Evolutionary conservation across 495 filamentous ascomycete species (phyloP).

Genomic region (Penicillium cataractarum): DNA sequence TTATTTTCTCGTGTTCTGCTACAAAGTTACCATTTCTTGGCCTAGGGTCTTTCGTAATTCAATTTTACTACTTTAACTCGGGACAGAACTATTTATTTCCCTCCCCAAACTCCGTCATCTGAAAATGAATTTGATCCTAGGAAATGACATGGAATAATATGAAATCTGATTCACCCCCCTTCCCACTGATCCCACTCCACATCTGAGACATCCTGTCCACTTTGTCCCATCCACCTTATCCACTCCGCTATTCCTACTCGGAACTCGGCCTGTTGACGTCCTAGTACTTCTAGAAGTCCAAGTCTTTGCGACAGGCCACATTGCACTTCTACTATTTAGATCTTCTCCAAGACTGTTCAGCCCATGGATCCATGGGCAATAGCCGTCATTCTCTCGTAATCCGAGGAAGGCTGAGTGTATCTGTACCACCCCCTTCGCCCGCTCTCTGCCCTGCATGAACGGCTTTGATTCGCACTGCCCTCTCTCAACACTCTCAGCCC

Average conservation of each 20-base stretch:
- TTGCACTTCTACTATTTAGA: too few species aligned
- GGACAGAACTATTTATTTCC: too few species aligned
- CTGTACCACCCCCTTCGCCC: background rate
- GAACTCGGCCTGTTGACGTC: background rate
- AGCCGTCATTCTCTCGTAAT: conserved; percentile 33
- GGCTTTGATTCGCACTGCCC: conserved; percentile 6
- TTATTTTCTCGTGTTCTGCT: too few species aligned
- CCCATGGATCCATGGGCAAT: conserved; percentile 15
- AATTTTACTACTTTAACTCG: too few species aligned
- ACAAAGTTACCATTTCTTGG: too few species aligned
- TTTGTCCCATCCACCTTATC: too few species aligned
- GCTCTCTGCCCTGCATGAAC: conserved; percentile 10
- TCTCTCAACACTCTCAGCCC: conserved; percentile 19
- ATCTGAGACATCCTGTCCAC: conserved; percentile 22
- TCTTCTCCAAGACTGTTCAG: background rate
- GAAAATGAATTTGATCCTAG: background rate
- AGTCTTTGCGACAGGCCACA: background rate
- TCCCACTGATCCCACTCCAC: conserved; percentile 4
- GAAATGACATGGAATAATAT: background rate
- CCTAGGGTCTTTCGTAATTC: too few species aligned
- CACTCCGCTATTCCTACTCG: background rate
- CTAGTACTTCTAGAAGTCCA: too few species aligned
- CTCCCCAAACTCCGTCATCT: background rate
- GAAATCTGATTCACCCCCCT: conserved; percentile 7
- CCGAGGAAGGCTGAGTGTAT: conserved; percentile 11